Conservation (phyloP, 805 yeast genomes). For the Lipomyces lipofer region DNA sequence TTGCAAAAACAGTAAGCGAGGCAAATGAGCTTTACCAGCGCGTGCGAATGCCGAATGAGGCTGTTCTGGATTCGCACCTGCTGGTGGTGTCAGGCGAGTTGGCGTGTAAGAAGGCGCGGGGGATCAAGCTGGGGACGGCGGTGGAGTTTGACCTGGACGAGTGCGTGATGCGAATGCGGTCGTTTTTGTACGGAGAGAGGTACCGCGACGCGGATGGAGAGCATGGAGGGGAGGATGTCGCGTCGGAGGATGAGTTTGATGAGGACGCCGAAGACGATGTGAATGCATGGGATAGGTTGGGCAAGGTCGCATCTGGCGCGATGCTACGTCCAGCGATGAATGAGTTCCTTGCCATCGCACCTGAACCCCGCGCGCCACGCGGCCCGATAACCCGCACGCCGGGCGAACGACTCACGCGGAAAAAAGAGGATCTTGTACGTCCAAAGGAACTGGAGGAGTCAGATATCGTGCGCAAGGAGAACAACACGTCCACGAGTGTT, state of each 20-base stretch:
- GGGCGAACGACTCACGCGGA: conserved; percentile 9
- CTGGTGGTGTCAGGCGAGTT: conserved; percentile 23
- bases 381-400: conserved; percentile 7
- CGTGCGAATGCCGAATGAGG: conserved; percentile 27
- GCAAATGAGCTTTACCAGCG: conserved; percentile 20
- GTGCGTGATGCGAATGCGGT: conserved; percentile 8
- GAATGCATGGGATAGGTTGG: conserved; percentile 20
- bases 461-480: conserved; percentile 14
- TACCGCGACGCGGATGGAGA: background rate
- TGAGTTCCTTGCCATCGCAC: conserved; percentile 17
- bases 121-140: conserved; percentile 20
- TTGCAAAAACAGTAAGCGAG: conserved; percentile 6
- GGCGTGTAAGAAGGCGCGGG: conserved; percentile 15
- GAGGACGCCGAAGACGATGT: conserved; percentile 15
- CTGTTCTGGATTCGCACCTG: conserved; percentile 27
- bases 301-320: conserved; percentile 16
- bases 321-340: conserved; percentile 14
- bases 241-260: conserved; percentile 6
- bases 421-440: conserved; percentile 8
- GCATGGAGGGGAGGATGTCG: conserved; percentile 5
- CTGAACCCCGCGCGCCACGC: conserved; percentile 14
- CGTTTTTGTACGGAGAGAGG: conserved; percentile 12
- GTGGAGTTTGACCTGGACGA: conserved; percentile 30
- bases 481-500: conserved; percentile 19
- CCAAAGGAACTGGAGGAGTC: conserved; percentile 6